Evolutionary conservation across 1,284 basidiomycete genomes (phyloP), one percentile per base, ranked within the genome.

Genomic region (Cryptococcus hybrid): DNA sequence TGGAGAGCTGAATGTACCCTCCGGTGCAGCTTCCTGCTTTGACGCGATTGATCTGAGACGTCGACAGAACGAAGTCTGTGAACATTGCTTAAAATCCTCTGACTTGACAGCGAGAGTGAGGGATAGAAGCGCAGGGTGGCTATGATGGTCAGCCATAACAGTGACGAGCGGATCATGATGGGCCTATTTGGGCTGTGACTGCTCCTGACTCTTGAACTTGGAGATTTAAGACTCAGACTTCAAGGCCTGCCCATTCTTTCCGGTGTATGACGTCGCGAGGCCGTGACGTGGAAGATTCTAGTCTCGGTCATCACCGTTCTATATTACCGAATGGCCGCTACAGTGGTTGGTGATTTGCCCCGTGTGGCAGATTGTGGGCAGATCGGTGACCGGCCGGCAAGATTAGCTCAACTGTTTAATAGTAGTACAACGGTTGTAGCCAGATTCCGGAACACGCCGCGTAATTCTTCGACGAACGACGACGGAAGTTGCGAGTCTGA

Each of bases 41-140:
- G 82, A 80, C 55, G 90, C 85, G 51, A 96, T 84, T 0, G 87
- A 87, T 48, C 92, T 86, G 52, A 91, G 89, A 61, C 92, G 83
- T 49, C 89, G 85, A 80, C 93, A 96, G 80, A 97, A 96, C 12
- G 89, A 90, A 0, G 90, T 85, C 76, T 96, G 90, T 15, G 84
- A 83, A 73, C 93, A 96, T 60, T 86, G 90, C 78, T 95, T 96
- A 82, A 93, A 96, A 77, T 96, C 90, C 59, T 87, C 83, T 43
- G 82, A 73, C 67, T 82, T 83, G 57, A 66, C 68, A 9, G 45
- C 48, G 12, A 59, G 40, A 59, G 18, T 18, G 18, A 18, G 35
- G 9, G 61, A 53, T 15, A 60, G 42, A 9, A 57, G 45, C 5
- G 55, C 42, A 55, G 35, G 24, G 49, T 5, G 7, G 40, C 18